Evolutionary conservation across 257 asterid species (phyloP).

Genomic region (Ilex aquifolium): DNA sequence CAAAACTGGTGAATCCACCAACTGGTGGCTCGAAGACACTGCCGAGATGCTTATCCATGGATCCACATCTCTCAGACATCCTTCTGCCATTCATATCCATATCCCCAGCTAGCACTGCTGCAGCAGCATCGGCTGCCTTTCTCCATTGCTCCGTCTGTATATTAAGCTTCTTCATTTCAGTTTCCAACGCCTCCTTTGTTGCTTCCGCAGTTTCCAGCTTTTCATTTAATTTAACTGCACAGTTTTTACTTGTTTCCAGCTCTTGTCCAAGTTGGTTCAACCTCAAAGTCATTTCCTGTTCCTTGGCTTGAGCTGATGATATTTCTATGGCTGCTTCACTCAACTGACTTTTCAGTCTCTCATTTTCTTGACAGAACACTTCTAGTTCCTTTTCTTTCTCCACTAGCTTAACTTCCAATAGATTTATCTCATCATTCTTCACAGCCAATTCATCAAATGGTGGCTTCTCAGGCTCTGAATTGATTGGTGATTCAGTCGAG

Average conservation of each 20-base stretch:
- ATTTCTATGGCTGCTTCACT: slow-evolving; percentile 36
- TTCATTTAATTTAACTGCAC: slow-evolving; percentile 25
- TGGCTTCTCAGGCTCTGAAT: slow-evolving; percentile 29
- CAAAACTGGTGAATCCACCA: slow-evolving; percentile 35
- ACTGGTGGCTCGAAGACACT: slow-evolving; percentile 29
- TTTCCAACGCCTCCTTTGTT: slow-evolving; percentile 52
- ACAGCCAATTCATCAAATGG: slow-evolving; percentile 32
- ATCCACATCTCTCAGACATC: slow-evolving; percentile 84
- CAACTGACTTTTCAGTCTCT: slow-evolving; percentile 36
- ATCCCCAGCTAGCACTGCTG: slow-evolving; percentile 65
- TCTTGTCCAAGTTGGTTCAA: slow-evolving; percentile 40
- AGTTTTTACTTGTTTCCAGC: slow-evolving; percentile 47
- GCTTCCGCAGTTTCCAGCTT: slow-evolving; percentile 49
- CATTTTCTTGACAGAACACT: slow-evolving; percentile 35
- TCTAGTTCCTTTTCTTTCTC: slow-evolving; percentile 51
- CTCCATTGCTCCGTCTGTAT: slow-evolving; percentile 96
- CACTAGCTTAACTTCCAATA: slow-evolving; percentile 38
- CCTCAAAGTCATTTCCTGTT: slow-evolving; percentile 31
- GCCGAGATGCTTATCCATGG: slow-evolving; percentile 77
- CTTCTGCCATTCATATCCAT: slow-evolving; percentile 56
- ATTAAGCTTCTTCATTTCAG: slow-evolving; percentile 78
- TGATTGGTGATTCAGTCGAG: slow-evolving; percentile 19
- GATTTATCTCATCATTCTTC: slow-evolving; percentile 41
- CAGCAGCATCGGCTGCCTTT: slow-evolving; percentile 98
- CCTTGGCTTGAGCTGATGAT: slow-evolving; percentile 30